phyloP scores from a whole-genome alignment of 495 filamentous ascomycete species.

The Lasiosphaeris hirsuta region DNA sequence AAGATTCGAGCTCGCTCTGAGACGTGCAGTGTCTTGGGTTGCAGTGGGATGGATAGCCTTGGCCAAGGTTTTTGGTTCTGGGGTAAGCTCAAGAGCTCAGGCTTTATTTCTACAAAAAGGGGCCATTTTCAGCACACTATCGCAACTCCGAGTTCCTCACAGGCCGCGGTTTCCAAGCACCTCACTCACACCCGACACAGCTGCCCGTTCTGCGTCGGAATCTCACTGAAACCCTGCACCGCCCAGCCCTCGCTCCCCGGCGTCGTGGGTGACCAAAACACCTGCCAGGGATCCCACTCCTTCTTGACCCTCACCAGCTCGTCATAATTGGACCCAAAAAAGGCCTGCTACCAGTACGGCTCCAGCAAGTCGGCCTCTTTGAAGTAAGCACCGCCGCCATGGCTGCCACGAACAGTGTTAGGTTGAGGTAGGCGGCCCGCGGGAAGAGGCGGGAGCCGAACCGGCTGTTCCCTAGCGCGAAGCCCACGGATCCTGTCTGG shows the following conservation, averaged over 20 bases:
- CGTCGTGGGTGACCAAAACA: constrained; percentile 54
- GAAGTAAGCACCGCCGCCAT: constrained; percentile 44
- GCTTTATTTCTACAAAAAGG: no score
- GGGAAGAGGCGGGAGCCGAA: constrained; percentile 52
- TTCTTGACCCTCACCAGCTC: constrained; percentile 49
- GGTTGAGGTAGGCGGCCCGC: constrained; percentile 37
- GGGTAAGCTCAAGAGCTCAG: no score
- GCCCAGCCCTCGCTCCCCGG: constrained; percentile 52
- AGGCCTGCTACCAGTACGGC: constrained; percentile 56
- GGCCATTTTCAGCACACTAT: no score
- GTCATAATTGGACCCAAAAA: constrained; percentile 52
- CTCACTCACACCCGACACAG: constrained; percentile 17
- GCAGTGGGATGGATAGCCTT: no score
- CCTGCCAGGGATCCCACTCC: constrained; percentile 46
- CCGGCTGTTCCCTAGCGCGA: constrained; percentile 22
- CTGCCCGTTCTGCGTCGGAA: constrained; percentile 34
- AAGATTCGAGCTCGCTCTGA: background rate
- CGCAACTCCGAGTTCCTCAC: no score
- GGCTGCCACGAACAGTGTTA: constrained; percentile 34
- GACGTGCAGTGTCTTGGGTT: background rate
- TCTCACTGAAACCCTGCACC: constrained; percentile 25
- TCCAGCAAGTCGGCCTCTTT: constrained; percentile 53
- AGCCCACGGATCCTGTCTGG: constrained; percentile 14
- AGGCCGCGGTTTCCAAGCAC: no score
- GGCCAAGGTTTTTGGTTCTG: no score